phyloP scores from a whole-genome alignment of 139 green algal genomes.

The Pycnococcus provasolii region DNA sequence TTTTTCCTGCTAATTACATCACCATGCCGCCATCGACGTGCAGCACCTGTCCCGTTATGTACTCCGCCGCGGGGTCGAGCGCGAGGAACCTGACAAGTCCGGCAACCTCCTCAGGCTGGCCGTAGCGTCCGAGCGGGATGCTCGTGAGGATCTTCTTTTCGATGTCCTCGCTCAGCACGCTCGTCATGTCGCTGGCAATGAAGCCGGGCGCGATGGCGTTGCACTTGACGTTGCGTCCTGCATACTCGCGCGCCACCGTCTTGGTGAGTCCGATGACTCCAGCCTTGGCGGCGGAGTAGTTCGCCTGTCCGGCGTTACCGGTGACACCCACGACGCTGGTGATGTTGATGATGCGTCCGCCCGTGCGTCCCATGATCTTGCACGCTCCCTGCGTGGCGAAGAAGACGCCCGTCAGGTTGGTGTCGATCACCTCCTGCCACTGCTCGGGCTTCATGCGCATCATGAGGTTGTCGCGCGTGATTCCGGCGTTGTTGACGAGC shows the following conservation, averaged over 20 bases:
- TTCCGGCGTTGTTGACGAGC: conserved; percentile 97
- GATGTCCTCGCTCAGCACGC: conserved; percentile 32
- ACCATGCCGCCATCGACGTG: conserved; percentile 88
- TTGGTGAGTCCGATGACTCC: conserved; percentile 42
- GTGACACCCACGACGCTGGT: conserved; percentile 85
- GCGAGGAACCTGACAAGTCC: conserved; percentile 48
- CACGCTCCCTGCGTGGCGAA: conserved; percentile 44
- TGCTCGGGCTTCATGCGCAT: conserved; percentile 97
- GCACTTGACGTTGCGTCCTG: conserved; percentile 36
- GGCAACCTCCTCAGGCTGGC: conserved; percentile 42
- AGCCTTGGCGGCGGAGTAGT: conserved; percentile 40
- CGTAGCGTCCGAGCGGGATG: conserved; percentile 40
- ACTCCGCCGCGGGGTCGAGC: conserved; percentile 78
- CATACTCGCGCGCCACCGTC: conserved; percentile 38
- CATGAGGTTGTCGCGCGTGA: conserved; percentile 89
- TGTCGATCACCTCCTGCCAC: conserved; percentile 94
- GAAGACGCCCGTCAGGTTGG: conserved; percentile 93
- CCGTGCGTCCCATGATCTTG: conserved; percentile 26
- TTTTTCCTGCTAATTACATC: conserved; percentile 50
- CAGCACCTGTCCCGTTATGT: conserved; percentile 91
- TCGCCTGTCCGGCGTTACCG: conserved; percentile 81
- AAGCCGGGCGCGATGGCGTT: conserved; percentile 48
- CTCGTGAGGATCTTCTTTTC: conserved; percentile 40
- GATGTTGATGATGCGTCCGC: conserved; percentile 94
- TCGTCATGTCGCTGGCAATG: conserved; percentile 49